Evolutionary conservation across 2,329 filamentous ascomycete genomes (phyloP).

Genomic region (Colletotrichum navitas): DNA sequence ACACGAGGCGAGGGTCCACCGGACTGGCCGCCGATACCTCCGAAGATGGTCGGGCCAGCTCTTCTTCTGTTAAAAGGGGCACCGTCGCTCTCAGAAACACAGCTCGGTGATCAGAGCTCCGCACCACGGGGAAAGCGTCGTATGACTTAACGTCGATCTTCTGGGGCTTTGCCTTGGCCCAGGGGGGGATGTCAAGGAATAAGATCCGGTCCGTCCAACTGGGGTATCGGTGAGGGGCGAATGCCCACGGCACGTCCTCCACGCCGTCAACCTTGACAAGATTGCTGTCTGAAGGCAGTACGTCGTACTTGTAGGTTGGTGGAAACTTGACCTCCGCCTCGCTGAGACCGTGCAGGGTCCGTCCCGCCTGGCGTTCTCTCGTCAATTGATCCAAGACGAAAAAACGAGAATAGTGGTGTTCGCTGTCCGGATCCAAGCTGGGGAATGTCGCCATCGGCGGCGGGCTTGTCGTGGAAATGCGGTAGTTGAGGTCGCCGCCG

Average conservation of each 20-base stretch:
- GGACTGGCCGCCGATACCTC: constrained; percentile 9
- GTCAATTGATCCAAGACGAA: constrained; percentile 83
- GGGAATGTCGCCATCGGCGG: constrained; percentile 72
- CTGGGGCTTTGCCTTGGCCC: constrained; percentile 55
- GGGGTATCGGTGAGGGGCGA: constrained; percentile 87
- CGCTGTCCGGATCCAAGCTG: constrained; percentile 67
- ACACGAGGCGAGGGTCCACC: constrained; percentile 57
- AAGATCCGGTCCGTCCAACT: constrained; percentile 95
- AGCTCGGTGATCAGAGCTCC: constrained; percentile 88
- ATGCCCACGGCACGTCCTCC: constrained; percentile 70
- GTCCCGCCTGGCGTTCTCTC: constrained; percentile 75
- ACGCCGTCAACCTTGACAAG: constrained; percentile 42
- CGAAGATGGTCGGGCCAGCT: constrained; percentile 53
- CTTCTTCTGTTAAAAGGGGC: constrained; percentile 64
- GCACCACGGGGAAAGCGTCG: constrained; percentile 79
- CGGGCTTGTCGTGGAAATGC: constrained; percentile 78
- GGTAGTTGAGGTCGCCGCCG: constrained; percentile 94
- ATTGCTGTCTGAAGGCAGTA: constrained; percentile 53
- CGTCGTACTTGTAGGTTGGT: constrained; percentile 92
- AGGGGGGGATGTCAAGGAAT: constrained; percentile 74
- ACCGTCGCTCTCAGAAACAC: constrained; percentile 80
- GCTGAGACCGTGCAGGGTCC: constrained; percentile 81
- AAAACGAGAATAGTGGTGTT: constrained; percentile 74
- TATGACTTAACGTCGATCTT: constrained; percentile 73
- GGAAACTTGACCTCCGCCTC: constrained; percentile 84